Percentiles rank a stretch among this genome's conserved stretches.
Conservation (phyloP, 345 rosid species). For the Capsella bursapastoris region DNA sequence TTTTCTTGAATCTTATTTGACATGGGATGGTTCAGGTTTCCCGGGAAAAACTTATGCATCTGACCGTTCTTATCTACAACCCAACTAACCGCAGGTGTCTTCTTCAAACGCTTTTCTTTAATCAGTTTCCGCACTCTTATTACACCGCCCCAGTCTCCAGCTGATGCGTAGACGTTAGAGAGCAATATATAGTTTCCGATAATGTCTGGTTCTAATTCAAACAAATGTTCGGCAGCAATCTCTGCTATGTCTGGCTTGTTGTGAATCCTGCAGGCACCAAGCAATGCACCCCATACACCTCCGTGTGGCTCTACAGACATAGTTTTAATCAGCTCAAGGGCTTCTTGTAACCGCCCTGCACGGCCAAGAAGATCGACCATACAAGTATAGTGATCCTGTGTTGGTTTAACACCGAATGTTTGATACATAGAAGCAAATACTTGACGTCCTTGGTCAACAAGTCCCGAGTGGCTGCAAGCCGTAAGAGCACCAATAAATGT, state of each 20-base stretch:
- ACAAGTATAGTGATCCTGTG: conserved; percentile 74
- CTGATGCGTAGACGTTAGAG: conserved; percentile 60
- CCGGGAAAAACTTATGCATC: conserved; percentile 68
- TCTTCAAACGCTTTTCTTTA: conserved; percentile 61
- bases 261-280: conserved; percentile 80
- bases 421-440: conserved; percentile 67
- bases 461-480: conserved; percentile 72
- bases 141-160: conserved; percentile 65
- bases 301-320: conserved; percentile 68
- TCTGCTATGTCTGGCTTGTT: conserved; percentile 64
- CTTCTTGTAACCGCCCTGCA: conserved; percentile 69
- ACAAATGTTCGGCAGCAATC: conserved; percentile 68
- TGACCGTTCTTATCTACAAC: conserved; percentile 60
- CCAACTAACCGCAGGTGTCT: conserved; percentile 84
- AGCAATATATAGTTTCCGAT: conserved; percentile 81
- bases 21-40: conserved; percentile 65
- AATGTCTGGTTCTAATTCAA: conserved; percentile 66
- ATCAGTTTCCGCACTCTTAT: conserved; percentile 55
- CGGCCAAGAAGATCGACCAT: conserved; percentile 87
- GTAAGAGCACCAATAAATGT: conserved; percentile 82
- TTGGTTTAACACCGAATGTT: conserved; percentile 58
- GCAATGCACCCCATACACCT: conserved; percentile 91
- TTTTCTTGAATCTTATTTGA: conserved; percentile 55
- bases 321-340: conserved; percentile 58
- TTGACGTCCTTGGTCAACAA: conserved; percentile 63